Percentiles rank a stretch among this genome's conserved stretches.
Evolutionary conservation across 495 filamentous ascomycete genomes (phyloP).

Genomic region (Talaromyces proteolyticus): DNA sequence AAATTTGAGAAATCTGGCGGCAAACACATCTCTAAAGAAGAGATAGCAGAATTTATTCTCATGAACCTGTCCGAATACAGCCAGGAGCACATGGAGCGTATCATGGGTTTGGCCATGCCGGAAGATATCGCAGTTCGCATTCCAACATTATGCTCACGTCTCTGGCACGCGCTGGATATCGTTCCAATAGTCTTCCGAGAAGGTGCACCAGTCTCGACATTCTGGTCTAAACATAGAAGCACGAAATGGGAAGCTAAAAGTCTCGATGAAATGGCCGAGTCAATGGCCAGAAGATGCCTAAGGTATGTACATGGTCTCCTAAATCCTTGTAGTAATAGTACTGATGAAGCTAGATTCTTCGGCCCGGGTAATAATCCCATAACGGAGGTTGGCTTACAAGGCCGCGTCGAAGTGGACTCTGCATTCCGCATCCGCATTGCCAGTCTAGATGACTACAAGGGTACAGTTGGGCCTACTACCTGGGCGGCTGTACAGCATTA

Average conservation of each 20-base stretch:
- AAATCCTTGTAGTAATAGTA: conserved; percentile 10
- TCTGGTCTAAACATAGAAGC: conserved; percentile 2
- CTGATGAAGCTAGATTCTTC: conserved; percentile 50
- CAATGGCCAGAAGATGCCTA: conserved; percentile 77
- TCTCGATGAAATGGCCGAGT: conserved; percentile 81
- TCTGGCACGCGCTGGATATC: conserved; percentile 78
- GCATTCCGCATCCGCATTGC: conserved; percentile 56
- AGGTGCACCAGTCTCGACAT: neutral
- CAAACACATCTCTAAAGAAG: conserved; percentile 19
- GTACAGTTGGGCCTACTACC: conserved; percentile 53
- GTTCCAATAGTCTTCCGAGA: conserved; percentile 55
- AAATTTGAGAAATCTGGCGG: conserved; percentile 25
- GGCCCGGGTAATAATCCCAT: conserved; percentile 69
- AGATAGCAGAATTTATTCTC: conserved; percentile 51
- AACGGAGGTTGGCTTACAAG: conserved; percentile 67
- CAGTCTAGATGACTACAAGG: conserved; percentile 55
- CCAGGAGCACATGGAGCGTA: conserved; percentile 58
- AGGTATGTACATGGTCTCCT: conserved; percentile 39
- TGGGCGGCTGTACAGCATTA: conserved; percentile 68
- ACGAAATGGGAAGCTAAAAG: conserved; percentile 42
- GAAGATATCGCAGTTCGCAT: conserved; percentile 39
- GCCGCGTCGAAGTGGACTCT: conserved; percentile 71
- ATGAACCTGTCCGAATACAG: conserved; percentile 49
- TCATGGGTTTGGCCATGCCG: conserved; percentile 50
- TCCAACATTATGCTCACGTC: conserved; percentile 58